Percentiles rank a stretch among this genome's conserved stretches.
phyloP scores from a whole-genome alignment of 352 stramenopile species.

The Phytophthora hibernalis region DNA sequence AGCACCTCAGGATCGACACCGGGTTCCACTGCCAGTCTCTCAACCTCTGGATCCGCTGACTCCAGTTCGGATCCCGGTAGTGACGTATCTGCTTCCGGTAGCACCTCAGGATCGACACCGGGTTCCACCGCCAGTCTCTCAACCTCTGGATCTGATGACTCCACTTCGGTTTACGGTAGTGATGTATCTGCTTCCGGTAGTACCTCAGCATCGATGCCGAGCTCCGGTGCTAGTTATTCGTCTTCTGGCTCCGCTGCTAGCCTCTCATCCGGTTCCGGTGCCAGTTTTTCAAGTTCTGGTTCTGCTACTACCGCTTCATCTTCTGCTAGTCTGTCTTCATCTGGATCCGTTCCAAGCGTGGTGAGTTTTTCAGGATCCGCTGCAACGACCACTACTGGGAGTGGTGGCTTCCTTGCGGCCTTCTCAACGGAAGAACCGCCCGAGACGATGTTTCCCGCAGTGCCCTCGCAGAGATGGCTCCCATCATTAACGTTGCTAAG shows the following conservation, averaged over 20 bases:
- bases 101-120: background rate
- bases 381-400: background rate
- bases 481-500: constrained; percentile 61
- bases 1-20: no score
- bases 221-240: background rate
- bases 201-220: background rate
- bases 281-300: background rate
- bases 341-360: background rate
- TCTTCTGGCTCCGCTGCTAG: constrained; percentile 2
- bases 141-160: background rate
- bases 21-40: background rate
- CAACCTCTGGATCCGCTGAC: background rate
- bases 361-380: constrained; percentile 3
- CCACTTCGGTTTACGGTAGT: background rate
- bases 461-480: constrained; percentile 49
- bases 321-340: background rate
- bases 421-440: constrained; percentile 53
- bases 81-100: background rate
- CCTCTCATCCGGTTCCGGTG: constrained; percentile 2
- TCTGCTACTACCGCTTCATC: background rate
- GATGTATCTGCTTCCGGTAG: background rate
- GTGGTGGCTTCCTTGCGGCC: constrained; percentile 33
- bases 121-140: constrained; percentile 1
- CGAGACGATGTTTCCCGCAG: constrained; percentile 51
- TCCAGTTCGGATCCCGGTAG: no score